These are phyloP conservation scores for Triticum timopheevii DNA, from an alignment of 176 grass and related monocot species.

Conservation along the genomic window DNA sequence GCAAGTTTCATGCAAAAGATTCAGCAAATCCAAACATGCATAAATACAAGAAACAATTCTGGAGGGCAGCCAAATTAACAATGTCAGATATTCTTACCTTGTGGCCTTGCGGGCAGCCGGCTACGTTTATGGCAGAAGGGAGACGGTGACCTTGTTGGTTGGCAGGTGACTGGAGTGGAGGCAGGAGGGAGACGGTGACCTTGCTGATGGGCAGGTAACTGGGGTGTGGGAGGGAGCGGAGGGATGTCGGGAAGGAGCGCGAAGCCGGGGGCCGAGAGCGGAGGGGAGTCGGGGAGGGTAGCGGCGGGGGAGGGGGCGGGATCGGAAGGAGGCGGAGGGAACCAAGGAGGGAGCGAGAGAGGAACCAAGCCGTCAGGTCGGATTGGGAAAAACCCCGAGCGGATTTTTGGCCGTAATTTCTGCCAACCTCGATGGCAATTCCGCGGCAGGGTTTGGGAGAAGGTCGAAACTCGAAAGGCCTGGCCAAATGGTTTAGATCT, in stretches of 20 bases:
- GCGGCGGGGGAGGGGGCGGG: background rate
- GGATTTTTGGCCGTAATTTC: background rate
- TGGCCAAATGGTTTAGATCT: too few species aligned
- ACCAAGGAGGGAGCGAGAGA: background rate
- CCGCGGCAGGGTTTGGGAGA: background rate
- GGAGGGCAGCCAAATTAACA: background rate
- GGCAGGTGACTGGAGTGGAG: background rate
- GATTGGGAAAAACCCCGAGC: background rate
- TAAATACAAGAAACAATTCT: background rate
- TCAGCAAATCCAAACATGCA: background rate
- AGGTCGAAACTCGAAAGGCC: too few species aligned
- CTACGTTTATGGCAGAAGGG: background rate
- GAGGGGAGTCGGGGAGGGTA: background rate
- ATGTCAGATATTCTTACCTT: background rate
- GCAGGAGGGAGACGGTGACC: background rate
- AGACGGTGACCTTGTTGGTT: too few species aligned
- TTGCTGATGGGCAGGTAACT: background rate
- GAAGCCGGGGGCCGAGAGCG: background rate
- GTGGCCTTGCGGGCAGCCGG: too few species aligned
- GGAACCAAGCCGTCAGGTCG: background rate
- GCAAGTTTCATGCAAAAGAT: background rate
- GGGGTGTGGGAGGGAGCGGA: background rate
- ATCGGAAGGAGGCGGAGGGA: background rate
- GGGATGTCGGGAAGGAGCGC: background rate
- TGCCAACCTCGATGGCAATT: background rate